phyloP scores from a whole-genome alignment of 139 green algal species.

The Chlorella sp. region DNA sequence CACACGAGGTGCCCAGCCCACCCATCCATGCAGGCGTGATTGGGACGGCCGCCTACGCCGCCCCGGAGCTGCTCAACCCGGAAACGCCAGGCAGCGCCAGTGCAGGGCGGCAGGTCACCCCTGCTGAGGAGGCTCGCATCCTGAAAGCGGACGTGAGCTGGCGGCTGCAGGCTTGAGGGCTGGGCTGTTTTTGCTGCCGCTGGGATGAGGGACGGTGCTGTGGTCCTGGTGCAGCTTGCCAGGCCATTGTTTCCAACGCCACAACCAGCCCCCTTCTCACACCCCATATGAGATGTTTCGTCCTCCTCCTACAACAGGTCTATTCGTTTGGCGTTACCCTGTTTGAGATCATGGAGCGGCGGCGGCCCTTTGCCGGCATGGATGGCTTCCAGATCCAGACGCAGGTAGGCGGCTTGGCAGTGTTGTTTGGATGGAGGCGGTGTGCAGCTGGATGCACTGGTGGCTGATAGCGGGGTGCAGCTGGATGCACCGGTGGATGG shows the following conservation, averaged over 20 bases:
- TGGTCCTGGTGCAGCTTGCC: background rate
- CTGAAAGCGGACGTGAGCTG: constrained; percentile 50
- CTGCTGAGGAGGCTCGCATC: constrained; percentile 16
- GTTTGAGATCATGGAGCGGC: constrained; percentile 50
- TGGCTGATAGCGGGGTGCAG: too few species aligned
- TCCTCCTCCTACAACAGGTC: background rate
- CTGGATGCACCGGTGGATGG: too few species aligned
- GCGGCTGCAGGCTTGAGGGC: background rate
- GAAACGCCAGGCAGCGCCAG: constrained; percentile 3
- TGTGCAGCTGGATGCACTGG: too few species aligned
- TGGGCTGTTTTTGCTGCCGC: too few species aligned
- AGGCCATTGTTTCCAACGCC: background rate
- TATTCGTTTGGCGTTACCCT: constrained; percentile 48
- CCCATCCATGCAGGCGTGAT: constrained; percentile 45
- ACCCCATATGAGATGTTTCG: too few species aligned
- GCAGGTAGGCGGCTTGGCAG: background rate
- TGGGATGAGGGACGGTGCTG: too few species aligned
- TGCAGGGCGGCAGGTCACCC: background rate
- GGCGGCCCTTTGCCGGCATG: constrained; percentile 52
- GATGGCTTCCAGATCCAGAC: constrained; percentile 56
- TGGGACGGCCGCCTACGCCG: constrained; percentile 49
- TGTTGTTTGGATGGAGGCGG: too few species aligned
- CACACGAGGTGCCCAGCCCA: too few species aligned
- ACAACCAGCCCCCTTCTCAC: background rate
- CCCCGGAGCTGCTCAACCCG: constrained; percentile 56